Evolutionary conservation across 768 basidiomycete genomes (phyloP).

Genomic region (Pholiota molesta): DNA sequence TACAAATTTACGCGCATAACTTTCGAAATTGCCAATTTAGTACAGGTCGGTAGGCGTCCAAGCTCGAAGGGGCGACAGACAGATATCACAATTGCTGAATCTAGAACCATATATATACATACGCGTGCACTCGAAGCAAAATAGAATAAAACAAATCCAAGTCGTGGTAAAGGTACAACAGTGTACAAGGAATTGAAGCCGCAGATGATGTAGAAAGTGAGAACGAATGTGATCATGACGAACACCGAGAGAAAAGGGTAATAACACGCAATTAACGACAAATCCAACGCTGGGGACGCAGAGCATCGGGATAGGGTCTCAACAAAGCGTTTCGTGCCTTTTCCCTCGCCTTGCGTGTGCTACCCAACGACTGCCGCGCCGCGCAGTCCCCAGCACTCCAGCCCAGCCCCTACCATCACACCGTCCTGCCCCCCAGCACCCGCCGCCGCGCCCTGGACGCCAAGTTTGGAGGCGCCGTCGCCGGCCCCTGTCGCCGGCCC

Average conservation of each 20-base stretch:
- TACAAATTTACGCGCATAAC: too few species aligned
- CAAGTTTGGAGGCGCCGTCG: slow-evolving; percentile 3
- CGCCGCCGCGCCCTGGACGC: slow-evolving; percentile 18
- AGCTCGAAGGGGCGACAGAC: too few species aligned
- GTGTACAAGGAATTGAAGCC: not conserved
- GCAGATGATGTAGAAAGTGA: not conserved
- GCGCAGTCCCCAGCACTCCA: slow-evolving; percentile 4
- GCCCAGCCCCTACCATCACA: not conserved
- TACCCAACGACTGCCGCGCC: slow-evolving; percentile 43
- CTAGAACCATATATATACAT: not conserved
- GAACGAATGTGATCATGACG: not conserved
- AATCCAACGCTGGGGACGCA: too few species aligned
- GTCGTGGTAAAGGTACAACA: not conserved
- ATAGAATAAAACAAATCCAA: not conserved
- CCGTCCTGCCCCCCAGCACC: slow-evolving; percentile 5
- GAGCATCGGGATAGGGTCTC: not conserved
- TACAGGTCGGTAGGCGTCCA: too few species aligned
- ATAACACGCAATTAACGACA: not conserved
- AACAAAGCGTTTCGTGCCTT: too few species aligned
- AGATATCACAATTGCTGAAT: not conserved
- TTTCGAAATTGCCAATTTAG: too few species aligned
- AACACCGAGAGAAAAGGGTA: not conserved
- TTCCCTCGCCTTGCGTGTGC: too few species aligned
- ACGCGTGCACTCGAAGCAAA: not conserved
- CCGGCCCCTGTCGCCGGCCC: slow-evolving; percentile 27